A percentile compares a stretch with the other conserved stretches of the same genome.
Conservation (phyloP, 306 rosid species). For the Pterocarpus macrocarpus region DNA sequence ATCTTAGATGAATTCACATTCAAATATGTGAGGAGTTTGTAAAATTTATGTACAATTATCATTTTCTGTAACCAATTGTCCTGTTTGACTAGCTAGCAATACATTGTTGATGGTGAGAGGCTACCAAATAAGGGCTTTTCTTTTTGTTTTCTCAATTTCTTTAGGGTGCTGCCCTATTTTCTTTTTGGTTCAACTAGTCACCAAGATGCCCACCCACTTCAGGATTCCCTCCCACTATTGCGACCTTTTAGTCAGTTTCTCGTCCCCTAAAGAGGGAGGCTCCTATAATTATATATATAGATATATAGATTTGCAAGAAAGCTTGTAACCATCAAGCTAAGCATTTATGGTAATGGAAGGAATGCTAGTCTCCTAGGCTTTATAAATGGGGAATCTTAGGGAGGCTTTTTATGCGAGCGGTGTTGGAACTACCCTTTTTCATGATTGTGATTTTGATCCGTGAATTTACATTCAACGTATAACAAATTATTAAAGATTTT, state of each 20-base stretch:
- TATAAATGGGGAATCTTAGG: slow-evolving; percentile 43
- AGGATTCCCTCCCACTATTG: slow-evolving; percentile 65
- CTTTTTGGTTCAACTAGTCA: slow-evolving; percentile 57
- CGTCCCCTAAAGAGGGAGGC: slow-evolving; percentile 61
- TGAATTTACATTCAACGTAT: slow-evolving; percentile 18
- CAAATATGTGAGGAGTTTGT: neutral
- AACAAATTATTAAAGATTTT: too few relatives aligned
- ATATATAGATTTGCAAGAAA: slow-evolving; percentile 23
- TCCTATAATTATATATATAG: slow-evolving; percentile 41
- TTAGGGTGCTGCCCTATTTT: neutral
- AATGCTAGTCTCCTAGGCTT: slow-evolving; percentile 45
- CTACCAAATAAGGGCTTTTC: slow-evolving; percentile 11
- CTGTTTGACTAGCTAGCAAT: slow-evolving; percentile 47
- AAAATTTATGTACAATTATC: neutral
- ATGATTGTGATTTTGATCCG: slow-evolving; percentile 52
- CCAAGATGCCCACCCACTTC: slow-evolving; percentile 54
- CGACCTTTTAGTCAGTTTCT: slow-evolving; percentile 54
- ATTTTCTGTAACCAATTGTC: slow-evolving; percentile 23
- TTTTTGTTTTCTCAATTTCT: neutral
- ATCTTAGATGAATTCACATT: too few relatives aligned
- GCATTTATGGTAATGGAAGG: slow-evolving; percentile 42
- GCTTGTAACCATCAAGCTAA: slow-evolving; percentile 39
- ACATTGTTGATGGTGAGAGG: slow-evolving; percentile 51
- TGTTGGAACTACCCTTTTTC: slow-evolving; percentile 39
- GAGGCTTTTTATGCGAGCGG: slow-evolving; percentile 42